A percentile compares a stretch with the other conserved stretches of the same genome.
Conservation (phyloP, 1,139 yeast genomes). For the Pichia sp. region DNA sequence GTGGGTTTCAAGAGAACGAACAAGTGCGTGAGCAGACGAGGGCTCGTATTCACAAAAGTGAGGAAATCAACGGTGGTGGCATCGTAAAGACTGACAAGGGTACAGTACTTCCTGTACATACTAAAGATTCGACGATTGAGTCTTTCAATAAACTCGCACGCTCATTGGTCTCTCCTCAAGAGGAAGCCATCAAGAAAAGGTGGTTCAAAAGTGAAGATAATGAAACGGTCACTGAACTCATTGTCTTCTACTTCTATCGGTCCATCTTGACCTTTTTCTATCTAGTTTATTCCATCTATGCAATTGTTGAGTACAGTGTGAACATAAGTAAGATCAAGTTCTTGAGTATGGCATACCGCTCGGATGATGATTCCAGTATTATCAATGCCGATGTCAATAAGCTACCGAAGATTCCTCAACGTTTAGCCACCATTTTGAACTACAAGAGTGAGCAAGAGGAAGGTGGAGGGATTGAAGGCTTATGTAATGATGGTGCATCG, state of each 20-base stretch:
- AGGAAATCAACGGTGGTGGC: conserved; percentile 7
- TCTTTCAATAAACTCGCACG: conserved; percentile 18
- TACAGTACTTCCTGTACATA: conserved; percentile 14
- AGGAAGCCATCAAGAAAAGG: conserved; percentile 9
- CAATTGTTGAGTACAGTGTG: conserved; percentile 45
- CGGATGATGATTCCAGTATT: conserved; percentile 77
- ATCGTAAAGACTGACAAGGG: not conserved
- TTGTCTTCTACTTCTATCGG: conserved; percentile 31
- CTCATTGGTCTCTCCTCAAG: conserved; percentile 19
- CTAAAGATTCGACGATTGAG: conserved; percentile 12
- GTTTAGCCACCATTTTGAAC: conserved; percentile 66
- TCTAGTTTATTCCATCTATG: conserved; percentile 47
- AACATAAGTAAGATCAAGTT: conserved; percentile 52
- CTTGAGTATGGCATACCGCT: conserved; percentile 63
- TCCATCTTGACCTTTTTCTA: conserved; percentile 46
- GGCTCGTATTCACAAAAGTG: conserved; percentile 9
- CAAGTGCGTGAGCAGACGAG: conserved; percentile 15
- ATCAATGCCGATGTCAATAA: conserved; percentile 76
- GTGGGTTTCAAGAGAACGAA: conserved; percentile 1
- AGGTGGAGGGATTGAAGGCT: conserved; percentile 82
- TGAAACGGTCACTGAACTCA: conserved; percentile 4
- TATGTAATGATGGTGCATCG: conserved; percentile 71
- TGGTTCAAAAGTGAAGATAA: conserved; percentile 8
- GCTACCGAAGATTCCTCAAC: conserved; percentile 68
- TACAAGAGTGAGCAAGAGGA: conserved; percentile 71